Conservation (phyloP, 495 filamentous ascomycete genomes). For the Lasiosphaeria miniovina region DNA sequence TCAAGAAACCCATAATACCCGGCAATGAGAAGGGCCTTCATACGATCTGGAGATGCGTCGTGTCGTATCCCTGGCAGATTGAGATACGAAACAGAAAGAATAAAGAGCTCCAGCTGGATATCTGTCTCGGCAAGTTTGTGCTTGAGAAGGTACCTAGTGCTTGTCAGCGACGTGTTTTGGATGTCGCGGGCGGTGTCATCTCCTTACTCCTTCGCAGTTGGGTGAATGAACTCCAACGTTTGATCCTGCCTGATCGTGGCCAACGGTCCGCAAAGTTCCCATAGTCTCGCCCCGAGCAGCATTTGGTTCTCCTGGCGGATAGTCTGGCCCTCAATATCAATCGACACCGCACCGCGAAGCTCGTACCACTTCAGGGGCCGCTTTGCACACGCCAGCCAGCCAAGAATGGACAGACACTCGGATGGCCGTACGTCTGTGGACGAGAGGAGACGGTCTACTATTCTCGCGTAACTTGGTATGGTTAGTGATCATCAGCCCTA, state of each 20-base stretch:
- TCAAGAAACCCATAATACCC: too few relatives aligned
- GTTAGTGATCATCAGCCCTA: too few relatives aligned
- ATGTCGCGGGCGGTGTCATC: too few relatives aligned
- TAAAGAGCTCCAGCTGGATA: constrained; percentile 4
- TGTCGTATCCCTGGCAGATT: constrained; percentile 3
- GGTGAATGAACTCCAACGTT: constrained; percentile 40
- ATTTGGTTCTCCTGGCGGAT: constrained; percentile 28
- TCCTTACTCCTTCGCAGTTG: constrained; percentile 39
- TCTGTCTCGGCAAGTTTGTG: neutral
- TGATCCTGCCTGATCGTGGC: constrained; percentile 32
- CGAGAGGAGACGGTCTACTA: too few relatives aligned
- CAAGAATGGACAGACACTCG: too few relatives aligned
- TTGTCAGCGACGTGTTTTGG: neutral
- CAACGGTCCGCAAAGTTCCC: constrained; percentile 47
- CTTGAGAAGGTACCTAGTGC: constrained; percentile 9
- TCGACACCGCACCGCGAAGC: constrained; percentile 40
- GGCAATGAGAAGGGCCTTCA: constrained; percentile 20
- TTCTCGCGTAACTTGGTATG: constrained; percentile 7
- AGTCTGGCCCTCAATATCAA: constrained; percentile 25
- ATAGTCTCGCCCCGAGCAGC: constrained; percentile 27
- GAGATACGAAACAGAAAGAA: constrained; percentile 10
- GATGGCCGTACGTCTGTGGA: neutral
- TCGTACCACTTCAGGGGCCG: constrained; percentile 45
- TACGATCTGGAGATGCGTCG: neutral
- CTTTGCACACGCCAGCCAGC: constrained; percentile 44